Base-by-base conservation (phyloP, 352 stramenopile species). In the Globisporangium mamillatum region DNA sequence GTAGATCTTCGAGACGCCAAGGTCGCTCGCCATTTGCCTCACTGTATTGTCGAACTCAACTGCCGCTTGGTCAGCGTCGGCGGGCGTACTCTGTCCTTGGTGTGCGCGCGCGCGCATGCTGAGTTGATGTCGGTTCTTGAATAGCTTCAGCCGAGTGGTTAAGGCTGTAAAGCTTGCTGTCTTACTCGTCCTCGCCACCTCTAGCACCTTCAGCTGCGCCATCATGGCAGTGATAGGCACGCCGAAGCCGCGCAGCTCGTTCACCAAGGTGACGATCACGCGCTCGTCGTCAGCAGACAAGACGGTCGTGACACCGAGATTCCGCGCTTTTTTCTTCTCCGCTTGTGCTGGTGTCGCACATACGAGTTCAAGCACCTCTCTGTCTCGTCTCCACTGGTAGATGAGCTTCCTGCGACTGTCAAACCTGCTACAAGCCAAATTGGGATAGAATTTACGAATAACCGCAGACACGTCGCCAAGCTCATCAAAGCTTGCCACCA, bases 351-450 rank as follows among this genome's bases (percentile, higher is more conserved):
- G n/a, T 0, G 9, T 29, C 48, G 0, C 48, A 14, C 48, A 55
- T n/a, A 18, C n/a, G 48, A 0, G n/a, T 14, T 55, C n/a, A n/a
- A 55, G 48, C 48, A n/a, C n/a, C 48, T 55, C n/a, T 29, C n/a
- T 55, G 20, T 55, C 48, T 55, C 48, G n/a, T 29, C 48, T 29
- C n/a, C 48, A 55, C 27, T 71, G 46, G 18, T 58, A 55, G 1
- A 55, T 29, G n/a, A 55, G n/a, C 48, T 27, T 58, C 34, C 38
- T 62, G 20, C 10, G 20, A 25, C 27, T 46, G 56, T 53, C 22
- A 20, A 18, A 60, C 55, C 56, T 69, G 32, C 27, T 62, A 34
- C 38, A 62, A 62, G 27, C 56, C 56, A 62, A 36, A 55, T 55
- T 55, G n/a, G 48, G 20, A 55, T 55, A 55, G 5, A 55, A 55